Evolutionary conservation across 2,329 filamentous ascomycete species (phyloP).

Genomic region (Botrytis elliptica): DNA sequence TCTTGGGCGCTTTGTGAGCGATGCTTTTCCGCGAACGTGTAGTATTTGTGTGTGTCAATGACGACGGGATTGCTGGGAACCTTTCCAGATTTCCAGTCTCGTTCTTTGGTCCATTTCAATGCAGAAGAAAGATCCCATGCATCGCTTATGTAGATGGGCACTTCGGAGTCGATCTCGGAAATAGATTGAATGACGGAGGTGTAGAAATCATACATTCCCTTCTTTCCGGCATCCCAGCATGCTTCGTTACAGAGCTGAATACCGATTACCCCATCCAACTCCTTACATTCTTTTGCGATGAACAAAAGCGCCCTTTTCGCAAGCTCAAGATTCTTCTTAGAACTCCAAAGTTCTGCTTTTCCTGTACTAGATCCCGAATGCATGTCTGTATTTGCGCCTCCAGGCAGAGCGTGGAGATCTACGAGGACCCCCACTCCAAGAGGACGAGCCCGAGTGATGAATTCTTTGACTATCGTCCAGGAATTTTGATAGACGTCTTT

Average conservation of each 20-base stretch:
- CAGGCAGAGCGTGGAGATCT: slow-evolving; percentile 58
- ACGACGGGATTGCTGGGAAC: slow-evolving; percentile 47
- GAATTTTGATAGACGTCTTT: slow-evolving; percentile 51
- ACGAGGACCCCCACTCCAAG: slow-evolving; percentile 53
- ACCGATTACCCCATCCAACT: slow-evolving; percentile 47
- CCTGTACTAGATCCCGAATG: slow-evolving; percentile 56
- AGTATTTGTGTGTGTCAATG: slow-evolving; percentile 60
- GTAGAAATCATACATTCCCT: slow-evolving; percentile 58
- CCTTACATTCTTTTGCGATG: slow-evolving; percentile 48
- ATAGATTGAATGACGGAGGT: slow-evolving; percentile 49
- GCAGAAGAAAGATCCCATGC: slow-evolving; percentile 52
- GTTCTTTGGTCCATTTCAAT: slow-evolving; percentile 46
- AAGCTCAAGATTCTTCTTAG: slow-evolving; percentile 44
- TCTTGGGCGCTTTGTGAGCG: slow-evolving; percentile 51
- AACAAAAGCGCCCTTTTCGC: slow-evolving; percentile 50
- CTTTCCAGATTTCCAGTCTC: slow-evolving; percentile 26
- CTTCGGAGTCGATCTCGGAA: slow-evolving; percentile 46
- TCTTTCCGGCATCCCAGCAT: slow-evolving; percentile 45
- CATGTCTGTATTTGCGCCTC: slow-evolving; percentile 54
- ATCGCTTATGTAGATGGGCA: slow-evolving; percentile 59
- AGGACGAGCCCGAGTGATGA: slow-evolving; percentile 47
- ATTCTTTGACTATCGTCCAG: slow-evolving; percentile 50
- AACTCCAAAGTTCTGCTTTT: slow-evolving; percentile 52
- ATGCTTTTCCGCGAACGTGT: slow-evolving; percentile 54
- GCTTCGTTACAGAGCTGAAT: slow-evolving; percentile 60